Evolutionary conservation across 176 grass and related monocot genomes (phyloP), one percentile per base, ranked within the genome.

Genomic region (Rhipidocladum racemiflorum): DNA sequence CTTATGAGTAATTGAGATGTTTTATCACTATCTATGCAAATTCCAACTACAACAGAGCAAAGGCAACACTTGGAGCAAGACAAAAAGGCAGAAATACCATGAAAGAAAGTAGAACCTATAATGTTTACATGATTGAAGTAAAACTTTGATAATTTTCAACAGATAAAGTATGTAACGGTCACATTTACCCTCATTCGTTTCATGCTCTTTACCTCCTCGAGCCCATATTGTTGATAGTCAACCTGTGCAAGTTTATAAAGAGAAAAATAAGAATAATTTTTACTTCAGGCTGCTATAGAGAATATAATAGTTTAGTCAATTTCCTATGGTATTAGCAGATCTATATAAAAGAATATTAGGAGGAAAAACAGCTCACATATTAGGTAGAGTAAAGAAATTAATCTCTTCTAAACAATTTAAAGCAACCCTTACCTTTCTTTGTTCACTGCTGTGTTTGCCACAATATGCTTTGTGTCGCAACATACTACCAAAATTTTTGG

Each of bases 181-280:
- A 67, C n/a, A 78, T 75, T 91, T 79, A 98, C 96, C 91, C 96
- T 89, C 87, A 91, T 93, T 71, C 82, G 85, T 86, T 95, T 99
- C 85, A 95, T 86, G 83, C 73, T 88, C 63, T 90, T 91, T 36
- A 91, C 77, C 71, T 99, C 96, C 83, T 90, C 85, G 2, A 83
- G 74, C 69, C 85, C 91, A 89, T 87, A 91, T 76, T 90, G 91
- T 55, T 91, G 91, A 61, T 55, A 55, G 74, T 90, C 86, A 82
- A 70, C 87, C 96, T 95, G 79, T 55, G 36, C 67, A 50, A 79
- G 64, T 83, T 81, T 73, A 40, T 48, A 90, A 61, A 65, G 12
- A 79, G 30, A 30, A 74, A 69, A 53, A 43, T 48, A 81, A 53
- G 65, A 44, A 55, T 38, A 29, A 3, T 59, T 56, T 50, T 17